Evolutionary conservation across 2,329 filamentous ascomycete species (phyloP).

Genomic region (Phialemonium atrogriseum): DNA sequence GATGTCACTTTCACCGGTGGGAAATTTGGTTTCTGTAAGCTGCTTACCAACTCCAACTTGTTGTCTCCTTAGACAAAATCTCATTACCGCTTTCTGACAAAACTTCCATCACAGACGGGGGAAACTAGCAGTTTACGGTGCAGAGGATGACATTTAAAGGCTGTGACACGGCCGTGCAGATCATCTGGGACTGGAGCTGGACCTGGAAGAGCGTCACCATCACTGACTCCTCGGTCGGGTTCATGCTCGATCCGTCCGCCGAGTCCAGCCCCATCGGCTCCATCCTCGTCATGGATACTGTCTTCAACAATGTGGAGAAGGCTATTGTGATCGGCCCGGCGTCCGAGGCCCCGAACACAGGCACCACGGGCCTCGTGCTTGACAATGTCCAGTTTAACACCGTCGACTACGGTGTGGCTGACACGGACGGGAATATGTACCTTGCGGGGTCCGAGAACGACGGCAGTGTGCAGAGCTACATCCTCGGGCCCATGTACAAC

Average conservation of each 20-base stretch:
- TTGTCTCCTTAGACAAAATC: too few relatives aligned
- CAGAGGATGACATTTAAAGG: not conserved
- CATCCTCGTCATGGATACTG: slow-evolving; percentile 62
- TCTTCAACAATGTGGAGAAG: slow-evolving; percentile 54
- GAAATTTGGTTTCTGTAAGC: slow-evolving; percentile 45
- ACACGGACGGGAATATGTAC: slow-evolving; percentile 48
- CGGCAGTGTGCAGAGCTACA: slow-evolving; percentile 62
- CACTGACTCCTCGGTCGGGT: slow-evolving; percentile 50
- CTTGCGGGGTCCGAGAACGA: slow-evolving; percentile 52
- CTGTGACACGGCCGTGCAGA: slow-evolving; percentile 26
- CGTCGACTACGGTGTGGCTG: too few relatives aligned
- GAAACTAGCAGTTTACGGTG: too few relatives aligned
- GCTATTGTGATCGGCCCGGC: slow-evolving; percentile 57
- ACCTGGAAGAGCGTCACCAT: slow-evolving; percentile 54
- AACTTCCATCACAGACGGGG: not conserved
- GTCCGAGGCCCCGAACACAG: slow-evolving; percentile 29
- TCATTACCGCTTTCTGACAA: slow-evolving; percentile 35
- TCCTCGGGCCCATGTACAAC: too few relatives aligned
- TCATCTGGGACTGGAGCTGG: slow-evolving; percentile 71
- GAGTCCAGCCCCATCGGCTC: slow-evolving; percentile 55
- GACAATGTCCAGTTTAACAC: too few relatives aligned
- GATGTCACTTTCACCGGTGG: slow-evolving; percentile 58
- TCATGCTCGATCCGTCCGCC: slow-evolving; percentile 49
- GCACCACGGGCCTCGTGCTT: too few relatives aligned
- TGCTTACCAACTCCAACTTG: slow-evolving; percentile 50